Base-by-base conservation (phyloP, 148 eudicot genomes). In the Dysphania ambrosioides region DNA sequence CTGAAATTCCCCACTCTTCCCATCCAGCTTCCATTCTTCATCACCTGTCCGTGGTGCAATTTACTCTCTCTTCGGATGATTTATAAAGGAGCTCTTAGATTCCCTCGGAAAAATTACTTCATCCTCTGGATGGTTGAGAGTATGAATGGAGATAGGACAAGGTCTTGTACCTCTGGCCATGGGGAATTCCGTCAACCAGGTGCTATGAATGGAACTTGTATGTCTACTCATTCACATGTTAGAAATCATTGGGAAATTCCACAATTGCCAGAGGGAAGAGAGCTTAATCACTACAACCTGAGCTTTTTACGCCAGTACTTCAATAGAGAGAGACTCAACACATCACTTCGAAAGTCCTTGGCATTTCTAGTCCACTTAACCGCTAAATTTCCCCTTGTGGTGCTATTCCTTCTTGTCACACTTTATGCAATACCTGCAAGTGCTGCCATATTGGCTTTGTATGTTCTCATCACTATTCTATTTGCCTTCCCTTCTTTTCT, bases 41-140 rank as follows among this genome's bases (percentile, higher is more conserved):
- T 88, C 32, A 79, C 91, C 34, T 88, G 91, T 73, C 91, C 91
- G 3, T 88, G 91, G 91, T 88, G 91, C 86, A 86, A 78, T 66
- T 61, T 86, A 7, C 76, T 88, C 59, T 86, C 87, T 60, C 82
- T 84, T 13, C 36, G 88, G 38, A 68, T 86, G 64, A 62, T 84
- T 1, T 83, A 84, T 71, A 88, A 84, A 73, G 89, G 91, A 12
- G 78, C 60, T 32, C 80, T 88, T 4, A 82, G 82, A 77, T 88
- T 84, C 61, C 91, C 91, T 16, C 77, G 85, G n/a, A 88, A 86
- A 73, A 88, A 88, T 72, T 88, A 79, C 55, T 88, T 88, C 66
- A 80, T 88, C 53, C 89, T 88, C 51, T 88, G 91, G 91, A 88
- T 88, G 91, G 87, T 88, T 61, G 89, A 88, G 85, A 86, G 89